A percentile compares a stretch with the other conserved stretches of the same genome.
Conservation (phyloP, 2,329 filamentous ascomycete genomes). For the Pyrenophora seminiperda region DNA sequence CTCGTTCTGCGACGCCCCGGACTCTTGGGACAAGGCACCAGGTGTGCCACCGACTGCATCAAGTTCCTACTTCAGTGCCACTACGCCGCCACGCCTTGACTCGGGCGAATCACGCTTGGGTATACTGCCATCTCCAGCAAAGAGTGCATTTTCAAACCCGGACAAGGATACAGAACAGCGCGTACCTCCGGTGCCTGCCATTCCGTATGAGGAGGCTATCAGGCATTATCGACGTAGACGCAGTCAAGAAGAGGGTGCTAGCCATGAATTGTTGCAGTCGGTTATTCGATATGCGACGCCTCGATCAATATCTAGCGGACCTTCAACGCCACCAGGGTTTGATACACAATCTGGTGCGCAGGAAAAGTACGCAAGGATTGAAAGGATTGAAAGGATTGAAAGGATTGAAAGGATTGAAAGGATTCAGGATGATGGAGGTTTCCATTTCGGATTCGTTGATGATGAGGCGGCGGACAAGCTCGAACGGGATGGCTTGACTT, state of each 20-base stretch:
- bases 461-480: background rate
- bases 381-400: too few species aligned
- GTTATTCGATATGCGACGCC: slow-evolving; percentile 37
- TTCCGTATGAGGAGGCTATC: slow-evolving; percentile 29
- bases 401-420: too few species aligned
- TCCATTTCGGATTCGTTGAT: background rate
- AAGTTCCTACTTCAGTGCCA: slow-evolving; percentile 16
- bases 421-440: background rate
- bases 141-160: slow-evolving; percentile 34
- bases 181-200: slow-evolving; percentile 38
- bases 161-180: slow-evolving; percentile 25
- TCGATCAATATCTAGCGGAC: slow-evolving; percentile 8
- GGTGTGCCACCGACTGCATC: slow-evolving; percentile 14
- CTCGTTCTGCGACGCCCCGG: slow-evolving; percentile 37
- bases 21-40: slow-evolving; percentile 31
- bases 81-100: slow-evolving; percentile 9
- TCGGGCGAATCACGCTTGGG: slow-evolving; percentile 20
- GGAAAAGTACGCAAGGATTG: too few species aligned
- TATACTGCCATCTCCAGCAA: slow-evolving; percentile 38
- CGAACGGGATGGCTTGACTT: slow-evolving; percentile 8
- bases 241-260: slow-evolving; percentile 28
- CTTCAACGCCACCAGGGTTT: slow-evolving; percentile 8
- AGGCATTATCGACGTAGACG: slow-evolving; percentile 14
- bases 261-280: slow-evolving; percentile 35
- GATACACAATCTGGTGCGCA: background rate